Conservation (phyloP, 2,329 filamentous ascomycete genomes). For the Calonectria pteridis region DNA sequence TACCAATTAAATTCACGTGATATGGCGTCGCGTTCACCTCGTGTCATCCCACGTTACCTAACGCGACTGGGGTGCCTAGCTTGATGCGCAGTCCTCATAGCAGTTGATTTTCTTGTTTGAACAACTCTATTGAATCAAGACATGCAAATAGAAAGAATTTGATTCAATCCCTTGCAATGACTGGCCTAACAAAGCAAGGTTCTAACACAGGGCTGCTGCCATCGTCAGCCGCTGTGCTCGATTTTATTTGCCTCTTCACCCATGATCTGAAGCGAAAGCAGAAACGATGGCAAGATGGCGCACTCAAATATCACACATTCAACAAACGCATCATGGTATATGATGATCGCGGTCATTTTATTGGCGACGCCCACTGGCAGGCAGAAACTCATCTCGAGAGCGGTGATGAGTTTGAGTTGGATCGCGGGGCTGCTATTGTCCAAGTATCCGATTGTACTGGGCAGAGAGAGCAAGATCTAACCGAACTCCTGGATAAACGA, state of each 20-base stretch:
- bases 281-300: constrained; percentile 95
- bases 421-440: constrained; percentile 80
- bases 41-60: constrained; percentile 3
- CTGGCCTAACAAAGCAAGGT: constrained; percentile 15
- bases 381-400: constrained; percentile 77
- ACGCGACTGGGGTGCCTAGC: constrained; percentile 4
- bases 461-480: constrained; percentile 80
- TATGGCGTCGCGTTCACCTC: constrained; percentile 33
- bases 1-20: constrained; percentile 12
- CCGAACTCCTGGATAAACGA: constrained; percentile 79
- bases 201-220: constrained; percentile 11
- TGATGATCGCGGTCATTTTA: constrained; percentile 81
- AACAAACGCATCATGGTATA: constrained; percentile 94
- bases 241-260: constrained; percentile 89
- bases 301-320: constrained; percentile 88
- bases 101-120: neutral
- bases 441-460: constrained; percentile 84
- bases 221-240: constrained; percentile 78
- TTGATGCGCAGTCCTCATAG: neutral
- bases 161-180: constrained; percentile 28
- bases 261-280: constrained; percentile 87
- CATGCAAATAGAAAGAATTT: neutral
- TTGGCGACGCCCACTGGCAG: constrained; percentile 88
- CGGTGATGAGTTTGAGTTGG: constrained; percentile 85
- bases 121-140: neutral